Evolutionary conservation across 2,329 filamentous ascomycete genomes (phyloP).

Genomic region (Magnaporthales sp.): DNA sequence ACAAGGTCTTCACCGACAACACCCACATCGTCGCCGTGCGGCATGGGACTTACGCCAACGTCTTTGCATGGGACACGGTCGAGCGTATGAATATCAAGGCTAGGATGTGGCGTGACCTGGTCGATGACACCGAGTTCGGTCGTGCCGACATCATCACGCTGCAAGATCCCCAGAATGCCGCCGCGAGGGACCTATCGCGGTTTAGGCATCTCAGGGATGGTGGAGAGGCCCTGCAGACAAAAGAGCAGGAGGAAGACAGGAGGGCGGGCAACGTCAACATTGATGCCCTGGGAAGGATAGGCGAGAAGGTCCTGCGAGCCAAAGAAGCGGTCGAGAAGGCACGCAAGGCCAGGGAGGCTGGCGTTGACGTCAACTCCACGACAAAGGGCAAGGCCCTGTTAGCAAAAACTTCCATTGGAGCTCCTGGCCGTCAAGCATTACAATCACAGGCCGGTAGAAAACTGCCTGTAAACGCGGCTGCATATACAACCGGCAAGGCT

Average conservation of each 20-base stretch:
- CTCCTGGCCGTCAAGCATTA: slow-evolving; percentile 17
- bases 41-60: slow-evolving; percentile 77
- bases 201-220: slow-evolving; percentile 90
- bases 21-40: slow-evolving; percentile 89
- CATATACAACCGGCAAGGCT: slow-evolving; percentile 82
- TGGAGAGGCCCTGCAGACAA: slow-evolving; percentile 55
- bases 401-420: slow-evolving; percentile 4
- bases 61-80: slow-evolving; percentile 93
- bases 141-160: slow-evolving; percentile 90
- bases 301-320: slow-evolving; percentile 77
- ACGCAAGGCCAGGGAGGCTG: slow-evolving; percentile 60
- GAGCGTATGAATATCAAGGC: slow-evolving; percentile 93
- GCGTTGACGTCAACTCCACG: slow-evolving; percentile 47
- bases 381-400: slow-evolving; percentile 30
- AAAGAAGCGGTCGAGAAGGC: slow-evolving; percentile 92
- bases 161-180: slow-evolving; percentile 89
- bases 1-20: slow-evolving; percentile 96
- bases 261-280: slow-evolving; percentile 66
- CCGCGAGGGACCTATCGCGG: slow-evolving; percentile 69
- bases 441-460: slow-evolving; percentile 29
- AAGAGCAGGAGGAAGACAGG: slow-evolving; percentile 60
- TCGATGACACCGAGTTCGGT: slow-evolving; percentile 79
- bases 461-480: slow-evolving; percentile 69
- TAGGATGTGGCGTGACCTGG: slow-evolving; percentile 88
- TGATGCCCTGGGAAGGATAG: slow-evolving; percentile 66